Evolutionary conservation across 768 basidiomycete genomes (phyloP), one percentile per base, ranked within the genome.

Genomic region (Rhodotorula toruloides): DNA sequence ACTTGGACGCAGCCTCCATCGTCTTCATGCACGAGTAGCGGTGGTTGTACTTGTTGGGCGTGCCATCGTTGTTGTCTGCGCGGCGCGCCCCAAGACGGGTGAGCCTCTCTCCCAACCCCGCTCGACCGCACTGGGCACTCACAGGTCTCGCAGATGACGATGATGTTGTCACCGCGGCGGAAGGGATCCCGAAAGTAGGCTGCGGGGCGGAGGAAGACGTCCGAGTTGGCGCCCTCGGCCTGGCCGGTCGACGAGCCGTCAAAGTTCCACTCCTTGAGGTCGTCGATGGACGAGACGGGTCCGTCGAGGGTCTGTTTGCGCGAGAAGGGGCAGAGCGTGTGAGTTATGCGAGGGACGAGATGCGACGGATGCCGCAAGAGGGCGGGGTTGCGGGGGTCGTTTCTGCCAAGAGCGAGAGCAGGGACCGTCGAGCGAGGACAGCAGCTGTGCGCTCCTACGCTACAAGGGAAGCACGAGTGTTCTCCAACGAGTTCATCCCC

Each of bases 131-230:
- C 21, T 13, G n/a, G n/a, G n/a, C n/a, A 59, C 69, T 50, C 25
- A 66, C 69, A 71, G 39, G 71, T 91, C 79, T 92, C 92, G 55
- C 92, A 91, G 54, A 98, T 74, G 66, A 76, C 75, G 66, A 74
- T 65, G 67, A 74, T 70, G 72, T 73, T 74, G 71, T 74, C 87
- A 62, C 94, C 94, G 55, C 92, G 90, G 69, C 96, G 91, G 91
- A 98, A 99, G 60, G 96, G 96, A 77, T 99, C 96, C 76, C 89
- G 92, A 87, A 96, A 99, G 81, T 92, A 91, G 74, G 93, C 86
- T 63, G 86, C 91, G 54, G 96, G 96, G 73, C 93, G 90, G 75
- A 99, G 92, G 81, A 91, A 94, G 81, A 99, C 89, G 77, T 98
- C 96, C 13, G 96, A 99, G 81, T 99, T 89, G 76, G 83, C 75